Base-by-base conservation (phyloP, 768 basidiomycete species). In the Kwoniella botswanensis region DNA sequence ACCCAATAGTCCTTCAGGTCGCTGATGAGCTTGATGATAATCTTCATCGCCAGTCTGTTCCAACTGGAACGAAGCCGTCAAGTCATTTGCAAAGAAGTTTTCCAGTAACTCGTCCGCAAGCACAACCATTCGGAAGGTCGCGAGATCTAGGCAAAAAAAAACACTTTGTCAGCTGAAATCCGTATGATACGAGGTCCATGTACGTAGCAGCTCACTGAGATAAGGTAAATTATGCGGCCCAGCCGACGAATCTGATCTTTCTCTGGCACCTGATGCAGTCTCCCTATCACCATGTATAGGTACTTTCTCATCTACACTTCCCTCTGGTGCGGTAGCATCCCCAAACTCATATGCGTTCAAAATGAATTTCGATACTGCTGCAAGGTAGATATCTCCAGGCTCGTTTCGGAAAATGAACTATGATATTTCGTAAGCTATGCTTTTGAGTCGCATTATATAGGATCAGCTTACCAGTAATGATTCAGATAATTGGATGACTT, bases 321-420 rank as follows among this genome's bases (percentile, higher is more conserved):
- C 70, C 59, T 77, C 74, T 3, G 80, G 81, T 18, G 78, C 79
- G 83, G 85, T 79, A 29, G 93, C 91, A 84, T 97, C 94, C 2
- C 94, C 97, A 68, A 95, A 98, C 80, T 99, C 97, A 77, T 98
- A 99, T 0, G 96, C 93, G 78, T 99, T 98, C 50, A 94, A 92
- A 90, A 98, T 95, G 82, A 98, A 96, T 53, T 94, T 90, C 74
- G 93, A 95, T 73, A 99, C 92, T 24, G 96, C 93, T 1, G 94
- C 97, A 24, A 99, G 87, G 81, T 96, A 99, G 4, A 93, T 92
- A 82, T 99, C 97, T 3, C 97, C 97, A 12, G 94, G 87, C 84
- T 99, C 97, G 83, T 90, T 93, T 15, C 97, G 91, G 89, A 99
- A 99, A 73, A 98, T 97, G 84, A 98, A 98, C 95, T 98, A 79